Evolutionary conservation across 2,329 filamentous ascomycete species (phyloP).

Genomic region (Davidsoniella neocaledoniae): DNA sequence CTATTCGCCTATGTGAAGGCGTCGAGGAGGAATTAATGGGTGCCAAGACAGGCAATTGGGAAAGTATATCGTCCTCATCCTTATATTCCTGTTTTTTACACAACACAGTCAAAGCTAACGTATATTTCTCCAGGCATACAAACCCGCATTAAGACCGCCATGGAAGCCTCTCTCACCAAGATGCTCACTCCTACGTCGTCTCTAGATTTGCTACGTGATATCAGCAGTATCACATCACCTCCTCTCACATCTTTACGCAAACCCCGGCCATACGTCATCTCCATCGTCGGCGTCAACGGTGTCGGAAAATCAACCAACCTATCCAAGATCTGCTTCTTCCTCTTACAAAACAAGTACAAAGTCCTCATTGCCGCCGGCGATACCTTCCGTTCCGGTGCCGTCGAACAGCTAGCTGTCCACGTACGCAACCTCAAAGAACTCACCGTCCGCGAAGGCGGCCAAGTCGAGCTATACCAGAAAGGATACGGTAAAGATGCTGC

Average conservation of each 20-base stretch:
- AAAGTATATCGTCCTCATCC: conserved; percentile 30
- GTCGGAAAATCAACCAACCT: conserved; percentile 97
- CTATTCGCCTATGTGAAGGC: conserved; percentile 74
- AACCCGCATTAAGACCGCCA: conserved; percentile 64
- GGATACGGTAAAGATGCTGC: conserved; percentile 97
- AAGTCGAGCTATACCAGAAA: conserved; percentile 87
- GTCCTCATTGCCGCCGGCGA: conserved; percentile 89
- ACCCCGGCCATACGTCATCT: conserved; percentile 83
- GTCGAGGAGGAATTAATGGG: conserved; percentile 82
- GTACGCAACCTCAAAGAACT: conserved; percentile 87
- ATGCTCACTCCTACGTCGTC: conserved; percentile 94
- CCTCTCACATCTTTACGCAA: conserved; percentile 44
- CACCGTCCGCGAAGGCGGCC: conserved; percentile 55
- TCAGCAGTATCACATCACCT: conserved; percentile 59
- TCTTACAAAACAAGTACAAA: conserved; percentile 91
- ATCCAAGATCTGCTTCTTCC: conserved; percentile 94
- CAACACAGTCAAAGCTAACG: neutral
- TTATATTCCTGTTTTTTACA: neutral
- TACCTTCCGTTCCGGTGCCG: conserved; percentile 91
- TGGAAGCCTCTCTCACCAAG: conserved; percentile 83
- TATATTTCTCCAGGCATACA: conserved; percentile 42
- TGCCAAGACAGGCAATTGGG: conserved; percentile 81
- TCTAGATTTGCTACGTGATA: conserved; percentile 84
- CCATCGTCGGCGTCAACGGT: conserved; percentile 94
- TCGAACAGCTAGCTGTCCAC: conserved; percentile 92